Percentiles rank a stretch among this genome's conserved stretches.
These are phyloP conservation scores for Fusarium proliferatum DNA, from an alignment of 2,329 filamentous ascomycete species.

Conservation along the genomic window DNA sequence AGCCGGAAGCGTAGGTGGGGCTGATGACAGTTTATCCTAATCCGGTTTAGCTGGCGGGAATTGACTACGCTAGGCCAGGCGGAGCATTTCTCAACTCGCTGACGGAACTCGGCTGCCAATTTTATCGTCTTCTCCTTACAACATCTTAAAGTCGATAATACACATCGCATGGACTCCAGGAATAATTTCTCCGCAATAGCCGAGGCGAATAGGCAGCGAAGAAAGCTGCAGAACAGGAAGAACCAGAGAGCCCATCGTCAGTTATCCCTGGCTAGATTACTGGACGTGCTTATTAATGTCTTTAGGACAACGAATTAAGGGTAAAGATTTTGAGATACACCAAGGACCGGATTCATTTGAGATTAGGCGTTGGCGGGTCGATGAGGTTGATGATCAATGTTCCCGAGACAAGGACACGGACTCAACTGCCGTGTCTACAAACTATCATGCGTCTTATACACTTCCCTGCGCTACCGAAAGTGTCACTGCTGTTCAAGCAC, in stretches of 20 bases:
- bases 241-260: constrained; percentile 9
- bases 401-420: fast-evolving
- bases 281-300: fast-evolving
- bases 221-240: not conserved
- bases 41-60: not conserved
- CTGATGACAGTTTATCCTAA: not conserved
- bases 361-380: not conserved
- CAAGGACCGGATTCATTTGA: fast-evolving
- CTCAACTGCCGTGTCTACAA: fast-evolving
- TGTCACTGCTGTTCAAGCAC: fast-evolving
- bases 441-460: fast-evolving
- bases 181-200: not conserved
- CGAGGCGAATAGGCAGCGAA: not conserved
- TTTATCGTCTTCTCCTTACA: not conserved
- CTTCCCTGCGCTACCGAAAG: fast-evolving
- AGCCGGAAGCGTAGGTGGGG: fast-evolving
- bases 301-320: not conserved
- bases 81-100: too few species aligned
- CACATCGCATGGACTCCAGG: not conserved
- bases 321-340: not conserved
- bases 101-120: too few species aligned
- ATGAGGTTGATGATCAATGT: not conserved
- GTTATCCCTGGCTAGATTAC: not conserved
- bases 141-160: fast-evolving
- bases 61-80: fast-evolving